phyloP scores from a whole-genome alignment of 306 rosid genomes.

The Quercus parvula region DNA sequence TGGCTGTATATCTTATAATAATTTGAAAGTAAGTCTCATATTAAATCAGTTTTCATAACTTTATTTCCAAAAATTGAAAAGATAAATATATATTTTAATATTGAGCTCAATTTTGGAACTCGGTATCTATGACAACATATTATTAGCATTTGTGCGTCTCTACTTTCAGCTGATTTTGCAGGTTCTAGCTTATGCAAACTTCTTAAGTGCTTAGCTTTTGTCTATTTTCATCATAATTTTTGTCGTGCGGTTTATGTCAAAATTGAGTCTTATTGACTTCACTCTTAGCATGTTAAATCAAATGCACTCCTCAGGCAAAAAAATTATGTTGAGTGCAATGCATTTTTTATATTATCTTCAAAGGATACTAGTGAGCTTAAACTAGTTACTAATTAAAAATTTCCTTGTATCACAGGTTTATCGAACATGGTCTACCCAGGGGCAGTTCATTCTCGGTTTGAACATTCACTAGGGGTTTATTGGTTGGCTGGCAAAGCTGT shows the following conservation, averaged over 20 bases:
- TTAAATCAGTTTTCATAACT: not conserved
- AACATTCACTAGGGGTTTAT: constrained; percentile 54
- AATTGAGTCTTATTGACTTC: not conserved
- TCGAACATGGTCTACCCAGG: constrained; percentile 53
- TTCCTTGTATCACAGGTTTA: constrained; percentile 33
- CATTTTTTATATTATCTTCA: not conserved
- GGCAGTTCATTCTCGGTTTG: constrained; percentile 53
- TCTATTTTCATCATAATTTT: not conserved
- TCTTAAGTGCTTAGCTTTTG: not conserved
- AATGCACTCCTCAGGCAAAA: not conserved
- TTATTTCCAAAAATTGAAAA: not conserved
- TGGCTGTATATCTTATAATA: not conserved
- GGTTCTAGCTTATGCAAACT: not conserved
- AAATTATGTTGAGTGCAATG: not conserved
- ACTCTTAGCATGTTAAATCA: not conserved
- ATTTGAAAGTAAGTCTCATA: not conserved
- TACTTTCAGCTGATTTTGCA: not conserved
- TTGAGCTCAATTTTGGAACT: not conserved
- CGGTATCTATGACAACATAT: not conserved
- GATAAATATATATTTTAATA: not conserved
- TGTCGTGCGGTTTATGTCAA: not conserved
- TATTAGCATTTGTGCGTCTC: not conserved
- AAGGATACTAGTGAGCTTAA: not conserved
- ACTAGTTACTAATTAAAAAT: not conserved
- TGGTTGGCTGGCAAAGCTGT: constrained; percentile 52